Evolutionary conservation across 208 protist genomes (phyloP).

Genomic region (Leishmania turanica): DNA sequence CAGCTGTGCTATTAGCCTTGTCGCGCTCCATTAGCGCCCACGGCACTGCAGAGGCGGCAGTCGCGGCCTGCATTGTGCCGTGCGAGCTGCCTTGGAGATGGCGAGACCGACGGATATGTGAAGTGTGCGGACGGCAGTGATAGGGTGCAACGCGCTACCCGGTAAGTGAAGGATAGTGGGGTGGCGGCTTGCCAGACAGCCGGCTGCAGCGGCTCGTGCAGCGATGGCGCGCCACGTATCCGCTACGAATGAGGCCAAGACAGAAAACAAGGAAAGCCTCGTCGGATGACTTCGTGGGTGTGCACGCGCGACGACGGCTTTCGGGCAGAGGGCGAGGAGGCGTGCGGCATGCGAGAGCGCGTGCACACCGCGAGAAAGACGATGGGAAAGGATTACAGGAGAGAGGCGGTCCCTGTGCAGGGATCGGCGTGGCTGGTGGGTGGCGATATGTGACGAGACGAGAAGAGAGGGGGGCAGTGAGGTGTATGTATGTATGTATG

Average conservation of each 20-base stretch:
- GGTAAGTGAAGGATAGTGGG: not conserved
- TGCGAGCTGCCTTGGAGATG: not conserved
- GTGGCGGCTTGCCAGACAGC: not conserved
- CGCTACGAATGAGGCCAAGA: not conserved
- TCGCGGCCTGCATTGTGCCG: slow-evolving; percentile 5
- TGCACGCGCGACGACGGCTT: not conserved
- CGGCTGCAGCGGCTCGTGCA: not conserved
- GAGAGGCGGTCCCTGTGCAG: too few relatives aligned
- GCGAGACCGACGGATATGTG: not conserved
- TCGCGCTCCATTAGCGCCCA: slow-evolving; percentile 8
- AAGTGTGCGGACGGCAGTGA: not conserved
- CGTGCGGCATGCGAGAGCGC: too few relatives aligned
- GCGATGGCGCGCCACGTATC: not conserved
- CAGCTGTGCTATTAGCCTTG: slow-evolving; percentile 28
- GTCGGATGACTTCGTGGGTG: not conserved
- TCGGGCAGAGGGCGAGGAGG: not conserved
- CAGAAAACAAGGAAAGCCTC: not conserved
- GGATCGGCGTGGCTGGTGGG: too few relatives aligned
- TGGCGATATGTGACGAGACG: not conserved
- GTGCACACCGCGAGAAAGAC: not conserved
- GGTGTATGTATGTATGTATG: not conserved
- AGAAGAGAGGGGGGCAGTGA: slow-evolving; percentile 10
- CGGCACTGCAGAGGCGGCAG: not conserved
- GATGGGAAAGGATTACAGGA: too few relatives aligned
- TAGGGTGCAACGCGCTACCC: too few relatives aligned